phyloP scores from a whole-genome alignment of 202 grass and related monocot species.

The Musa balbisiana region DNA sequence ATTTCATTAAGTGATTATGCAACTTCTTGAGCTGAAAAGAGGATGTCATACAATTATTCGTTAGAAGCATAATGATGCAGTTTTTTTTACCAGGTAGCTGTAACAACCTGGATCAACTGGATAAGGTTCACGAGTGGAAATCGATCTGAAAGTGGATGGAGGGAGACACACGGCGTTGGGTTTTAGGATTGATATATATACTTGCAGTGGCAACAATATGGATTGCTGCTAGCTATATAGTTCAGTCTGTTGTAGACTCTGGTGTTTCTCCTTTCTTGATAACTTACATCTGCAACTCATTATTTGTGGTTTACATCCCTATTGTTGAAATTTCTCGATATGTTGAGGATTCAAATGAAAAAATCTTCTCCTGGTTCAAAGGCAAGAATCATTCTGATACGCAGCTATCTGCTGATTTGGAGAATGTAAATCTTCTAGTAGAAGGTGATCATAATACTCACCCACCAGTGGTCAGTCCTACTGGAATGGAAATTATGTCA shows the following conservation, averaged over 20 bases:
- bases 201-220: conserved; percentile 74
- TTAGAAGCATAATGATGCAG: background rate
- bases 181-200: conserved; percentile 78
- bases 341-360: conserved; percentile 66
- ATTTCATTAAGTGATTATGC: too few relatives aligned
- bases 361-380: conserved; percentile 49
- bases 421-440: conserved; percentile 86
- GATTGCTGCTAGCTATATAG: conserved; percentile 98
- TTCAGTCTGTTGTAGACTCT: conserved; percentile 86
- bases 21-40: too few relatives aligned
- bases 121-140: conserved; percentile 11
- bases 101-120: background rate
- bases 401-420: conserved; percentile 41
- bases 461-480: conserved; percentile 9
- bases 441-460: conserved; percentile 29
- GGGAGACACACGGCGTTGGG: conserved; percentile 60
- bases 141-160: conserved; percentile 28
- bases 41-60: too few relatives aligned
- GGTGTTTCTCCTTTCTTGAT: conserved; percentile 96
- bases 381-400: conserved; percentile 23
- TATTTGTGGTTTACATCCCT: conserved; percentile 88
- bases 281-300: conserved; percentile 92
- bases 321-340: conserved; percentile 69
- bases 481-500: conserved; percentile 4
- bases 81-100: background rate